Percentiles rank a stretch among this genome's conserved stretches.
phyloP scores from a whole-genome alignment of 208 protist species.

The Leishmania arabica region DNA sequence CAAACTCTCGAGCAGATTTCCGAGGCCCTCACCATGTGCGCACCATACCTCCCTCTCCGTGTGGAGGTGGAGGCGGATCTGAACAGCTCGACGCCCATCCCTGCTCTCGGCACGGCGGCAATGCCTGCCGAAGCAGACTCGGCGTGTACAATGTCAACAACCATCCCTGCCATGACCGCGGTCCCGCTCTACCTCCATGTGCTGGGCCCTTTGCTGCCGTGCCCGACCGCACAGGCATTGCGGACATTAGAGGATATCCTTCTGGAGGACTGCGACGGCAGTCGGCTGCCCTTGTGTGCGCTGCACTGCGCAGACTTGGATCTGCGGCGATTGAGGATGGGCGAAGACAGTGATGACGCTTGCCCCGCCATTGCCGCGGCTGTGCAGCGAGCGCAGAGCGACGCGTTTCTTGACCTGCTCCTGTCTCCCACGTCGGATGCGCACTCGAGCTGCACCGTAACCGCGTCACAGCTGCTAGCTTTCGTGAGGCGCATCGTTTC shows the following conservation, averaged over 20 bases:
- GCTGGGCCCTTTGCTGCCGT: constrained; percentile 47
- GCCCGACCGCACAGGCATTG: constrained; percentile 39
- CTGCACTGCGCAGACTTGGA: constrained; percentile 57
- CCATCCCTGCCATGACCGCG: not conserved
- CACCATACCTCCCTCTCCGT: constrained; percentile 47
- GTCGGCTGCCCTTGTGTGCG: constrained; percentile 27
- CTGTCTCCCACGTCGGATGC: constrained; percentile 1
- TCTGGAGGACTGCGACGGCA: constrained; percentile 63
- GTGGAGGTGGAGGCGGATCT: constrained; percentile 48
- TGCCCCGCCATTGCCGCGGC: not conserved
- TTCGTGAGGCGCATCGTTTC: constrained; percentile 53
- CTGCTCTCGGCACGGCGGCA: not conserved
- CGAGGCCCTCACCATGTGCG: constrained; percentile 30
- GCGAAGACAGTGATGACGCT: not conserved
- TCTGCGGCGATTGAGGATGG: constrained; percentile 11
- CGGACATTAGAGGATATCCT: constrained; percentile 65
- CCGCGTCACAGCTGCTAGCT: constrained; percentile 32
- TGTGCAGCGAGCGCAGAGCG: constrained; percentile 21
- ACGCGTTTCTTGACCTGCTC: constrained; percentile 43
- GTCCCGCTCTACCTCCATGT: constrained; percentile 39
- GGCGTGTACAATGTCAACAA: not conserved
- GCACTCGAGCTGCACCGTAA: not conserved
- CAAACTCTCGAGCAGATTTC: constrained; percentile 45
- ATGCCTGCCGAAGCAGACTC: not conserved
- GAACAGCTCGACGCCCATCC: constrained; percentile 3